A percentile compares a stretch with the other conserved stretches of the same genome.
phyloP scores from a whole-genome alignment of 352 stramenopile species.

The Globisporangium paddicum region DNA sequence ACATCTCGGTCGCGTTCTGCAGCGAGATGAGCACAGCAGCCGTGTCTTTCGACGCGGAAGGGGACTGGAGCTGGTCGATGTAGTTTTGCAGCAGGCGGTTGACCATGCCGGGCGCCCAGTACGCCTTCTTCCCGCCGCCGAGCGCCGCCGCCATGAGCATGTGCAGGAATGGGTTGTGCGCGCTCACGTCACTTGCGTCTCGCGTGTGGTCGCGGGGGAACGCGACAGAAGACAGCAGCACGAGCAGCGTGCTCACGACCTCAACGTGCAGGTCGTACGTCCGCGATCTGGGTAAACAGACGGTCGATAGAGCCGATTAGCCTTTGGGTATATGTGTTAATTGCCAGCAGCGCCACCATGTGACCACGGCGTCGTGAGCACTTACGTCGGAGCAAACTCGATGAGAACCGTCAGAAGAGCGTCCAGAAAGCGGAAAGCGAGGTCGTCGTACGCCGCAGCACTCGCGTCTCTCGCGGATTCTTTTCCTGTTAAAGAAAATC shows the following conservation, averaged over 20 bases:
- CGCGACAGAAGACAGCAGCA: conserved; percentile 58
- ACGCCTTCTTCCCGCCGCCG: conserved; percentile 32
- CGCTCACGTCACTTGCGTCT: conserved; percentile 29
- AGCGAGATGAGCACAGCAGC: conserved; percentile 31
- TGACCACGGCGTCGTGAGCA: not conserved
- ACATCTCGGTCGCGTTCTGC: conserved; percentile 44
- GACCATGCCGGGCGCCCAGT: conserved; percentile 48
- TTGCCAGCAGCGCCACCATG: not conserved
- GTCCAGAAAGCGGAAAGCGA: conserved; percentile 68
- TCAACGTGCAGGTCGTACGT: conserved; percentile 79
- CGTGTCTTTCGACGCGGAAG: conserved; percentile 21
- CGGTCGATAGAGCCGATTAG: not conserved
- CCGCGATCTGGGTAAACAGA: conserved; percentile 16
- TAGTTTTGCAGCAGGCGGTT: conserved; percentile 56
- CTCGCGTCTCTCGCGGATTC: conserved; percentile 9
- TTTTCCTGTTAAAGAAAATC: conserved; percentile 19
- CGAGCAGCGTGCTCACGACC: conserved; percentile 65
- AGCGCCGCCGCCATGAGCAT: conserved; percentile 44
- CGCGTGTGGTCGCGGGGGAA: conserved; percentile 59
- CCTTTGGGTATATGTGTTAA: no score
- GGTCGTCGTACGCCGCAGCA: conserved; percentile 39
- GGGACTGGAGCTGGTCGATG: conserved; percentile 44
- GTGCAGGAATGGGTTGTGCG: conserved; percentile 63
- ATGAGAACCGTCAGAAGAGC: conserved; percentile 47
- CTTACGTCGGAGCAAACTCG: conserved; percentile 60